Base-by-base conservation (phyloP, 2,329 filamentous ascomycete species). In the Blastomyces gilchristii region DNA sequence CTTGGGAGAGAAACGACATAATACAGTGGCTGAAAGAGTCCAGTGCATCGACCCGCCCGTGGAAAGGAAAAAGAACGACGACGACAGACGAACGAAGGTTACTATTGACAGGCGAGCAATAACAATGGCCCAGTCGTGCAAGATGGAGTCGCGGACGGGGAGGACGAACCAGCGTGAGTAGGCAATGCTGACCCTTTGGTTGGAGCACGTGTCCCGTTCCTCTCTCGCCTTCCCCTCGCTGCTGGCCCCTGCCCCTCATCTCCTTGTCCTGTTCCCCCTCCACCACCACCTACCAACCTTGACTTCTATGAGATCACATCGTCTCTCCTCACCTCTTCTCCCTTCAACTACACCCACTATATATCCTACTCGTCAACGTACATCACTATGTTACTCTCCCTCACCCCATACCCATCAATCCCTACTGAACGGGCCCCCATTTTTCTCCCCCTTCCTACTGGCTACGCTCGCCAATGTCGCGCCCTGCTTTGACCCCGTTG, bases 91-190 rank as follows among this genome's bases (percentile, higher is more conserved):
- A 22, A 22, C n/a, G n/a, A 22, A 22, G n/a, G n/a, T 22, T 22
- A 0, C n/a, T 22, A 1, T 22, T 22, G n/a, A 22, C n/a, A 22
- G n/a, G n/a, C n/a, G n/a, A 53, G 25, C 25, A 53, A 34, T 14
- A 16, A 39, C 71, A 73, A 76, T 77, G 73, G 75, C 76, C 6
- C 76, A 76, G n/a, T 22, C n/a, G 64, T 39, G 75, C 61, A 74
- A 75, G 60, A 80, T 80, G 76, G 77, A 79, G 68, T 75, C 79
- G 67, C 78, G 79, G 39, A 76, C 74, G 63, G 79, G 79, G 61
- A 74, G 76, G 65, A 77, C 75, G 69, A 81, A 81, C 70, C 79
- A 81, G 74, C 77, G 79, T 80, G 70, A 75, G 78, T 78, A 31
- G 22, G 22, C 28, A 18, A 57, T 61, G 60, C 22, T 52, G 52